phyloP scores from a whole-genome alignment of 345 rosid genomes.

The Gossypioides kirkii region DNA sequence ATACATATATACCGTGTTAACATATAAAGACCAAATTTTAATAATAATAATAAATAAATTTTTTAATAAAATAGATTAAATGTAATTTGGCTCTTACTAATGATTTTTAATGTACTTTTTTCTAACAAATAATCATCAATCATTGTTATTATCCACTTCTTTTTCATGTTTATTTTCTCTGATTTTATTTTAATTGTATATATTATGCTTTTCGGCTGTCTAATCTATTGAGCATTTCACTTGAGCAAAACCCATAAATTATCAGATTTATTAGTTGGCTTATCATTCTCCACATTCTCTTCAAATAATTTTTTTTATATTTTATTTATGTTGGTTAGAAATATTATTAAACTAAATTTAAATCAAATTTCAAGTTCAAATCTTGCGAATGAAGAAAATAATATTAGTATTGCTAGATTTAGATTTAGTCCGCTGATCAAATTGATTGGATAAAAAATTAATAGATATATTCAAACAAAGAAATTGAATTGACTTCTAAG shows the following conservation, averaged over 20 bases:
- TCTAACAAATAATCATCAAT: neutral
- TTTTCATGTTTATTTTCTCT: neutral
- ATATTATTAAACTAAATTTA: no score
- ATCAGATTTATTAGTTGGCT: neutral
- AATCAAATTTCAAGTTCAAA: no score
- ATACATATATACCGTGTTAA: no score
- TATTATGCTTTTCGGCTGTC: neutral
- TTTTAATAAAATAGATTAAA: no score
- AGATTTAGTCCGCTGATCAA: rapidly evolving
- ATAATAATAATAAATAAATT: no score
- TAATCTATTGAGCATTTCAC: neutral
- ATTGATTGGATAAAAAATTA: no score
- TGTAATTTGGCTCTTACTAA: no score
- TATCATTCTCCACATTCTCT: neutral
- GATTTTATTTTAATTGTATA: neutral
- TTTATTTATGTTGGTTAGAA: no score
- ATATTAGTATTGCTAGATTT: no score
- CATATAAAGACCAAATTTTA: rapidly evolving
- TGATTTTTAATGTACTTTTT: neutral
- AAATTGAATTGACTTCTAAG: no score
- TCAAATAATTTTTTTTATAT: neutral
- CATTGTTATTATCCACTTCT: neutral
- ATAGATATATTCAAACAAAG: no score
- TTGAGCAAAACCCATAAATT: neutral
- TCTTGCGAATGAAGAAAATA: no score